A percentile compares a stretch with the other conserved stretches of the same genome.
Evolutionary conservation across 768 basidiomycete species (phyloP).

Genomic region (Hygrophorus russula): DNA sequence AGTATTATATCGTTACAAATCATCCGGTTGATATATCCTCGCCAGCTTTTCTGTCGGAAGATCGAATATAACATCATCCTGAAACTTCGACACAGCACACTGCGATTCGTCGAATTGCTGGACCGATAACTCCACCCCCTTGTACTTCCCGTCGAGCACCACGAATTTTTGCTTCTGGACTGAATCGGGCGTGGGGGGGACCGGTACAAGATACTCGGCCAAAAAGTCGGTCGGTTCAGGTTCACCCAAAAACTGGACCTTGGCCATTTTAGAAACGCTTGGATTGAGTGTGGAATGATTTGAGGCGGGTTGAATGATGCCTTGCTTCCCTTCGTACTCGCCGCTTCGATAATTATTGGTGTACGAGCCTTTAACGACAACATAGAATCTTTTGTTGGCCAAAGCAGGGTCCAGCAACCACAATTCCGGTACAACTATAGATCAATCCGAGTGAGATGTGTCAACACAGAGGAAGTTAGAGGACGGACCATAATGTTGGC

Average conservation of each 20-base stretch:
- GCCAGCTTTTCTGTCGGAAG: constrained; percentile 24
- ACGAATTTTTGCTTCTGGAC: constrained; percentile 37
- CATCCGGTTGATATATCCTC: constrained; percentile 18
- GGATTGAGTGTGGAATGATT: too few relatives aligned
- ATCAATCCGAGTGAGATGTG: neutral
- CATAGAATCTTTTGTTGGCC: constrained; percentile 8
- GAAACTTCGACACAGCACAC: constrained; percentile 1
- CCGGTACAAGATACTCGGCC: constrained; percentile 28
- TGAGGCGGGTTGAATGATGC: constrained; percentile 9
- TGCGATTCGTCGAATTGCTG: neutral
- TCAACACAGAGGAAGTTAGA: neutral
- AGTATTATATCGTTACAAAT: too few relatives aligned
- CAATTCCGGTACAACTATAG: neutral
- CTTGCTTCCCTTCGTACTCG: constrained; percentile 18
- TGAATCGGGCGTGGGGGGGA: constrained; percentile 18
- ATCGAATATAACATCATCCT: constrained; percentile 18
- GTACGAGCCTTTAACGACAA: constrained; percentile 10
- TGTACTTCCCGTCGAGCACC: constrained; percentile 30
- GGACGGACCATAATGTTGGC: neutral
- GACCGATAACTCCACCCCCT: constrained; percentile 34
- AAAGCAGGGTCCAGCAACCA: constrained; percentile 15
- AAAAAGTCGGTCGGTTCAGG: too few relatives aligned
- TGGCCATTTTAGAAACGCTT: too few relatives aligned
- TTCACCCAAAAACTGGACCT: too few relatives aligned
- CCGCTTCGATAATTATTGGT: constrained; percentile 17